phyloP scores from a whole-genome alignment of 805 yeast species.

The Saccharomyces mikatae region DNA sequence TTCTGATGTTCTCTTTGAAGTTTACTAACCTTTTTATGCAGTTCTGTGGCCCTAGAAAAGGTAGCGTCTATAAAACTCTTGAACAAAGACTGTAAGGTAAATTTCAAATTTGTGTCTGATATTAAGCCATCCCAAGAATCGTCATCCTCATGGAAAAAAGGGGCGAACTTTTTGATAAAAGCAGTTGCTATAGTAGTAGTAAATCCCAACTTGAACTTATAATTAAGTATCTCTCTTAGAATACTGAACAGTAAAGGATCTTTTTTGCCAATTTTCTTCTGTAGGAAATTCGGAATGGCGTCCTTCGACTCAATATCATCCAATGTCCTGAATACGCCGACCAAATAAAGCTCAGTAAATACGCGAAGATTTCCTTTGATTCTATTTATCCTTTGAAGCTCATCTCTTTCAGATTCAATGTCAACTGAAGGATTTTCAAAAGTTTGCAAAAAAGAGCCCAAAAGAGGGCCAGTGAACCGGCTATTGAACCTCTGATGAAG shows the following conservation, averaged over 20 bases:
- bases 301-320: slow-evolving; percentile 35
- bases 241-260: slow-evolving; percentile 38
- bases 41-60: slow-evolving; percentile 29
- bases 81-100: slow-evolving; percentile 32
- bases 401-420: slow-evolving; percentile 36
- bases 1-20: slow-evolving; percentile 38
- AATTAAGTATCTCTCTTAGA: slow-evolving; percentile 38
- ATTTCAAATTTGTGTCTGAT: slow-evolving; percentile 20
- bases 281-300: slow-evolving; percentile 39
- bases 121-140: slow-evolving; percentile 24
- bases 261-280: slow-evolving; percentile 27
- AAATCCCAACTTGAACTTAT: slow-evolving; percentile 32
- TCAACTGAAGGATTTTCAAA: slow-evolving; percentile 30
- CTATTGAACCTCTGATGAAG: slow-evolving; percentile 66
- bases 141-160: slow-evolving; percentile 27
- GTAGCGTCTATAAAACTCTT: slow-evolving; percentile 38
- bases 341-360: slow-evolving; percentile 48
- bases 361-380: slow-evolving; percentile 44
- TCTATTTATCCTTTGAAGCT: slow-evolving; percentile 32
- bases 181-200: slow-evolving; percentile 36
- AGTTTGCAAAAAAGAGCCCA: slow-evolving; percentile 36
- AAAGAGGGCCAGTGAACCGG: slow-evolving; percentile 44
- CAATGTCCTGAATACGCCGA: slow-evolving; percentile 45
- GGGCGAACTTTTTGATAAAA: slow-evolving; percentile 43
- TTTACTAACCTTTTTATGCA: slow-evolving; percentile 32